phyloP scores from a whole-genome alignment of 164 flowering plant species.

The Dillenia turbinata region DNA sequence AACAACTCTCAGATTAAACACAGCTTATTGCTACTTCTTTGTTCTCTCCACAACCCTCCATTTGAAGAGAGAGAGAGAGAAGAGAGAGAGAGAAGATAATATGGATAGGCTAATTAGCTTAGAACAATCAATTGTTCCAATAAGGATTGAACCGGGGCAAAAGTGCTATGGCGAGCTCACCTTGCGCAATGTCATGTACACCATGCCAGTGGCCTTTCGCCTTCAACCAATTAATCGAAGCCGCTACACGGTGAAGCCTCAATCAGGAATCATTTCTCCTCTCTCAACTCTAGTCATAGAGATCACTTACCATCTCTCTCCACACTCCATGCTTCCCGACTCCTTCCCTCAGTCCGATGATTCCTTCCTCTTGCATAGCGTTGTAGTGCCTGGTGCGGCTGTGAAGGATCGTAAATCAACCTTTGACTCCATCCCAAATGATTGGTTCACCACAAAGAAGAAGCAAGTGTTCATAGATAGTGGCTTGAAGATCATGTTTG shows the following conservation, averaged over 20 bases:
- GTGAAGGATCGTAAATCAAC: constrained; percentile 41
- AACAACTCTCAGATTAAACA: neutral
- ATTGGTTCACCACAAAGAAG: constrained; percentile 71
- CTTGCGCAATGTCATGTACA: constrained; percentile 73
- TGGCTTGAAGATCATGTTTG: constrained; percentile 56
- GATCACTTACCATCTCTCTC: constrained; percentile 40
- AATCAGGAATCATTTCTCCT: constrained; percentile 63
- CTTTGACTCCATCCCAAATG: constrained; percentile 46
- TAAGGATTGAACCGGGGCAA: constrained; percentile 54
- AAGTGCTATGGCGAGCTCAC: constrained; percentile 54
- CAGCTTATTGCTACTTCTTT: neutral
- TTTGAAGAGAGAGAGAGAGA: neutral
- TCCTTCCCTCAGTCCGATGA: constrained; percentile 49
- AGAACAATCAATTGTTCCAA: constrained; percentile 66
- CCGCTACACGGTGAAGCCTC: constrained; percentile 53
- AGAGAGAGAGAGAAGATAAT: neutral
- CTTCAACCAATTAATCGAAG: constrained; percentile 49
- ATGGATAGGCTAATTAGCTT: constrained; percentile 70
- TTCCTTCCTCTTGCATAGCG: constrained; percentile 60
- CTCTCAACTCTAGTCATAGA: constrained; percentile 47
- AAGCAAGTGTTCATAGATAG: constrained; percentile 72
- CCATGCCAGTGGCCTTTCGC: constrained; percentile 82
- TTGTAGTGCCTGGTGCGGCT: constrained; percentile 70
- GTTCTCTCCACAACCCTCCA: neutral
- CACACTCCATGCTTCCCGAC: constrained; percentile 37